Percentiles rank a stretch among this genome's conserved stretches.
phyloP scores from a whole-genome alignment of 2,329 filamentous ascomycete species.

The Cladobotryum mycophilum region DNA sequence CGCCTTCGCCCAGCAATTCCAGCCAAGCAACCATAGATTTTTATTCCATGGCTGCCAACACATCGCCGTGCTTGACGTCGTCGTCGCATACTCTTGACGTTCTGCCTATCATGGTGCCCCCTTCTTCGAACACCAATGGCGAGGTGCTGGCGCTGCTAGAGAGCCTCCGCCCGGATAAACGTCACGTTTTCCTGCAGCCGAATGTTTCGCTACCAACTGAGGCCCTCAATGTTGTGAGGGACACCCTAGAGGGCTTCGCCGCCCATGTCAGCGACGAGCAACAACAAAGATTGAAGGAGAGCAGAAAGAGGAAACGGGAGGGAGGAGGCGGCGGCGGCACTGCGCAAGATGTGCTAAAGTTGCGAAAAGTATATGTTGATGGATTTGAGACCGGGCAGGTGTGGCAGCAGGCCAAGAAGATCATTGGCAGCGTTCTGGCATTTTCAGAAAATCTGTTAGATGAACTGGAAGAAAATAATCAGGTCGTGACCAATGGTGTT shows the following conservation, averaged over 20 bases:
- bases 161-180: constrained; percentile 51
- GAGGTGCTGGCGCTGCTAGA: constrained; percentile 49
- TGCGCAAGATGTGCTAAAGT: constrained; percentile 54
- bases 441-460: constrained; percentile 42
- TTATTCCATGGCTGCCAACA: constrained; percentile 31
- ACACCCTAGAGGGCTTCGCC: constrained; percentile 72
- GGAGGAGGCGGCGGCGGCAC: constrained; percentile 33
- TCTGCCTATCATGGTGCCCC: constrained; percentile 37
- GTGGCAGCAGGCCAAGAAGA: constrained; percentile 86
- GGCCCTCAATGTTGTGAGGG: constrained; percentile 70
- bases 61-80: constrained; percentile 55
- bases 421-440: constrained; percentile 55
- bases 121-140: constrained; percentile 28
- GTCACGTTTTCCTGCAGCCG: constrained; percentile 74
- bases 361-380: constrained; percentile 77
- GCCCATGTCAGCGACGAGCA: constrained; percentile 68
- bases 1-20: background rate
- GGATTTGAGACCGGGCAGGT: constrained; percentile 86
- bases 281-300: constrained; percentile 59
- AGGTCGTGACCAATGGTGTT: constrained; percentile 25
- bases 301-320: constrained; percentile 70
- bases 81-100: constrained; percentile 58
- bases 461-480: constrained; percentile 46
- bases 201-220: constrained; percentile 58
- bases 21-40: constrained; percentile 13